Percentiles rank a stretch among this genome's conserved stretches.
These are phyloP conservation scores for Suillus plorans DNA, from an alignment of 768 basidiomycete genomes.

Conservation along the genomic window DNA sequence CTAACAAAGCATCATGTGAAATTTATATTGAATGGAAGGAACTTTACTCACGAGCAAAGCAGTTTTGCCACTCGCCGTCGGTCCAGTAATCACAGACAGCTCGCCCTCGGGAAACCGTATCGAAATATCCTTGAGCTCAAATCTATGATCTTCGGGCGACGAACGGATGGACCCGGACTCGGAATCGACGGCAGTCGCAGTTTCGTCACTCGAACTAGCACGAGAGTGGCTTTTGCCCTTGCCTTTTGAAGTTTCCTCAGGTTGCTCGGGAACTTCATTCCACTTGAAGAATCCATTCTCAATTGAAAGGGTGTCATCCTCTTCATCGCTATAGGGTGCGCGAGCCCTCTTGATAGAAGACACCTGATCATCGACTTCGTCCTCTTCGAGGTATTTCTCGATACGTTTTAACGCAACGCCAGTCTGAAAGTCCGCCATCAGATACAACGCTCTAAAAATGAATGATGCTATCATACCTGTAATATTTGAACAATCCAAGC, in stretches of 20 bases:
- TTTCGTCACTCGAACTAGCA: slow-evolving; percentile 9
- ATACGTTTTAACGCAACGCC: slow-evolving; percentile 61
- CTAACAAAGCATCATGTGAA: slow-evolving; percentile 13
- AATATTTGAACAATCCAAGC: slow-evolving; percentile 77
- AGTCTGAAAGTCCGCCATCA: slow-evolving; percentile 33
- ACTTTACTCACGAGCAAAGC: slow-evolving; percentile 38
- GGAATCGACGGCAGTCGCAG: slow-evolving; percentile 14
- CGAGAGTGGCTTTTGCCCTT: slow-evolving; percentile 15
- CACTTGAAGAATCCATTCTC: slow-evolving; percentile 54
- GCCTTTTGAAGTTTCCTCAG: slow-evolving; percentile 24
- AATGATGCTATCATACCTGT: slow-evolving; percentile 35
- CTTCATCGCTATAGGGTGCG: slow-evolving; percentile 19
- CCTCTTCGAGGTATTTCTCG: slow-evolving; percentile 57
- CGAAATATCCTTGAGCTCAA: slow-evolving; percentile 43
- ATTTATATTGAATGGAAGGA: not conserved
- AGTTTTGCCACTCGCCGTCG: slow-evolving; percentile 52
- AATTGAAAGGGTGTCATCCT: slow-evolving; percentile 44
- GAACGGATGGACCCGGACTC: slow-evolving; percentile 14
- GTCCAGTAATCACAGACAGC: slow-evolving; percentile 46
- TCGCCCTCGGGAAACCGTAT: slow-evolving; percentile 47
- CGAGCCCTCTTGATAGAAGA: slow-evolving; percentile 48
- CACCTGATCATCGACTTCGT: slow-evolving; percentile 61
- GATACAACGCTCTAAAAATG: not conserved
- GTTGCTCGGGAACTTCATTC: slow-evolving; percentile 45
- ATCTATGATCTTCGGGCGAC: slow-evolving; percentile 31